Conservation (phyloP, 1,284 basidiomycete species). For the Exsudoporus floridanus region DNA sequence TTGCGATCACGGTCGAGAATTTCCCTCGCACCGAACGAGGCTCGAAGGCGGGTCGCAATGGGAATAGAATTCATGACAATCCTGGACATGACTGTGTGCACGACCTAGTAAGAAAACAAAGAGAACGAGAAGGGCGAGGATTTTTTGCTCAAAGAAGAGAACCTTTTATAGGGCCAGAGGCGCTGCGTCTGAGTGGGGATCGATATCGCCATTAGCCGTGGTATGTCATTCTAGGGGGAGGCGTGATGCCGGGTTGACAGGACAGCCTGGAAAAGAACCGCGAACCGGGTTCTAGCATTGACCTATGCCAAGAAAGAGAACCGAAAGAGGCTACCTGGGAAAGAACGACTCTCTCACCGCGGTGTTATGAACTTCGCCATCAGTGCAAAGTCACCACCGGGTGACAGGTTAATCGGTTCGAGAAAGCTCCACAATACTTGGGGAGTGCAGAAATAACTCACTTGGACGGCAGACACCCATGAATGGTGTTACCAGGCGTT, state of each 20-base stretch:
- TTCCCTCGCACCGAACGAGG: slow-evolving; percentile 41
- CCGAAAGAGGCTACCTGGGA: background rate
- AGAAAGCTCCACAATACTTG: background rate
- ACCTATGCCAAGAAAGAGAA: background rate
- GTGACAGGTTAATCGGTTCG: background rate
- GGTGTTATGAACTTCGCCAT: background rate
- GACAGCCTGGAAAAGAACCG: slow-evolving; percentile 6
- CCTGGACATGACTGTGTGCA: slow-evolving; percentile 21
- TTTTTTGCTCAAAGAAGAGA: background rate
- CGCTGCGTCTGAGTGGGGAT: background rate
- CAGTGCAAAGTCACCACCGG: background rate
- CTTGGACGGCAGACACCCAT: background rate
- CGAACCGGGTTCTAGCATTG: background rate
- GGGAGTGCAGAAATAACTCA: background rate
- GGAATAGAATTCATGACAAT: slow-evolving; percentile 40
- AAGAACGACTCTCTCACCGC: background rate
- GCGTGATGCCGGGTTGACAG: background rate
- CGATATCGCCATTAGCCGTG: background rate
- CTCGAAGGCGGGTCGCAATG: slow-evolving; percentile 44
- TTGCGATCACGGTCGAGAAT: slow-evolving; percentile 52
- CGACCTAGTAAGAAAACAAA: background rate
- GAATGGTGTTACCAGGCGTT: background rate
- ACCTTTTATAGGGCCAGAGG: slow-evolving; percentile 23
- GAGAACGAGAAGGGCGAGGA: background rate
- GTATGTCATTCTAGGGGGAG: background rate